phyloP scores from a whole-genome alignment of 1,139 yeast genomes.

The Geotrichum australiense region DNA sequence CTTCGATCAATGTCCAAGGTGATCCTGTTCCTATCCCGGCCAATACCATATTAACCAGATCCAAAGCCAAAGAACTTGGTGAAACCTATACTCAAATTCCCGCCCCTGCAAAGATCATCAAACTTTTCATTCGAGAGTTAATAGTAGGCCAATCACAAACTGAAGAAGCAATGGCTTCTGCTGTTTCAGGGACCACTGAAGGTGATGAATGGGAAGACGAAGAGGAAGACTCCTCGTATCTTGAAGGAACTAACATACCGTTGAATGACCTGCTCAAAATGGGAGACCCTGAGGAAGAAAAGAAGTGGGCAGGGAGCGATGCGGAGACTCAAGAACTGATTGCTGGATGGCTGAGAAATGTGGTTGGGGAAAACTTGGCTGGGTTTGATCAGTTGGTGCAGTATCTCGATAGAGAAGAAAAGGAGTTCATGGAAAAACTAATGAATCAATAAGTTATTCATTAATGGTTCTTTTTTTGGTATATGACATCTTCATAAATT shows the following conservation, averaged over 20 bases:
- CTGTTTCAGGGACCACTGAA: constrained; percentile 28
- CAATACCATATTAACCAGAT: constrained; percentile 69
- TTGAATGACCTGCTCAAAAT: constrained; percentile 23
- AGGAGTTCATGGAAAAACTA: constrained; percentile 36
- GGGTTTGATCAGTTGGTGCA: constrained; percentile 38
- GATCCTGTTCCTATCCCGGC: constrained; percentile 61
- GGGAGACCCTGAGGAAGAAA: constrained; percentile 19
- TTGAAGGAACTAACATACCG: constrained; percentile 15
- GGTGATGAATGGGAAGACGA: constrained; percentile 76
- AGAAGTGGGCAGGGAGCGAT: constrained; percentile 22
- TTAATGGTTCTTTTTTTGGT: no score
- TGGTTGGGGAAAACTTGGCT: constrained; percentile 48
- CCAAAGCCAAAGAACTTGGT: constrained; percentile 54
- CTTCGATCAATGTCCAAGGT: constrained; percentile 59
- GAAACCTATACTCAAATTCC: constrained; percentile 57
- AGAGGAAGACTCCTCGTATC: constrained; percentile 33
- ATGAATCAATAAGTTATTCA: no score
- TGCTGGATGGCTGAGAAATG: constrained; percentile 56
- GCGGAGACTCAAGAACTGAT: constrained; percentile 39
- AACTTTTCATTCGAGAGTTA: constrained; percentile 63
- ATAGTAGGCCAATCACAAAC: constrained; percentile 33
- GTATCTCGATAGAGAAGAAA: constrained; percentile 49
- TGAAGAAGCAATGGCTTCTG: constrained; percentile 21
- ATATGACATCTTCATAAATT: no score
- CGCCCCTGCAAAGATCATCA: constrained; percentile 65